Conservation (phyloP, 75 land plant species). For the Pinus albicaulis region DNA sequence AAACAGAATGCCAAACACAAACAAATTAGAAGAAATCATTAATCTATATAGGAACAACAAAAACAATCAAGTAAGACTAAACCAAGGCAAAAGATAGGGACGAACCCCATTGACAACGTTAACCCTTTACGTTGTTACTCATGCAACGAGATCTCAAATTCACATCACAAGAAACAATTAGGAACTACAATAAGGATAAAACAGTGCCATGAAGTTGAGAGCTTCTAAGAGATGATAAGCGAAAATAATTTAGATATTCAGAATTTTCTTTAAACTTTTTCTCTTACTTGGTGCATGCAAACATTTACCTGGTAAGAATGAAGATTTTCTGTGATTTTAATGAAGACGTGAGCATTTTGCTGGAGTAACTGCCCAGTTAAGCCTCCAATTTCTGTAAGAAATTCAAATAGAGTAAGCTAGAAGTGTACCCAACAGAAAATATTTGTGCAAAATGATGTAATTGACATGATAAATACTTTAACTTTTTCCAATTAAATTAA, state of each 20-base stretch:
- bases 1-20: no score
- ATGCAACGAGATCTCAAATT: no score
- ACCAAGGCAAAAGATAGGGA: no score
- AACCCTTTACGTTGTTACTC: no score
- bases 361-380: constrained; percentile 81
- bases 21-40: no score
- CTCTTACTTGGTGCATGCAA: not conserved
- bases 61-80: no score
- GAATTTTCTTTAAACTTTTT: not conserved
- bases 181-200: not conserved
- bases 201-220: not conserved
- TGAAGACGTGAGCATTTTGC: constrained; percentile 67
- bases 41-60: no score
- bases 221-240: not conserved
- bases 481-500: not conserved
- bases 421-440: not conserved
- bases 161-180: no score
- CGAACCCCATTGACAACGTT: no score
- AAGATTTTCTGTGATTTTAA: constrained; percentile 75
- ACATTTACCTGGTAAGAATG: constrained; percentile 23
- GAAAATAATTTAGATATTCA: not conserved
- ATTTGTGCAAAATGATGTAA: not conserved
- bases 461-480: not conserved
- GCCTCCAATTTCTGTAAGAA: constrained; percentile 82
- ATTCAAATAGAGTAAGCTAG: constrained; percentile 1